phyloP scores from a whole-genome alignment of 495 filamentous ascomycete species.

The Lasiosphaeria miniovina region DNA sequence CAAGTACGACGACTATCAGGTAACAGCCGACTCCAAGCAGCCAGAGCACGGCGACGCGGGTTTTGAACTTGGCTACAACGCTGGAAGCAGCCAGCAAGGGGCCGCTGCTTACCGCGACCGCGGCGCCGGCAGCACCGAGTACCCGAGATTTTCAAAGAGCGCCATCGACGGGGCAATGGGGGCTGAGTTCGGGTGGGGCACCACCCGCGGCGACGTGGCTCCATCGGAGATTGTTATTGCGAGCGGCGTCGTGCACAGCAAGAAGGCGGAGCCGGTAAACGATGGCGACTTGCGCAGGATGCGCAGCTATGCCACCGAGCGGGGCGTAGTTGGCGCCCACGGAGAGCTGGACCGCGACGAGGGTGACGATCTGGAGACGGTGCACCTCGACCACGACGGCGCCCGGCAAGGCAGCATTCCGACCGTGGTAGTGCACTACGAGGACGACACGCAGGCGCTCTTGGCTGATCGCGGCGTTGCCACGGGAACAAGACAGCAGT shows the following conservation, averaged over 20 bases:
- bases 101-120: not conserved
- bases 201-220: not conserved
- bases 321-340: slow-evolving; percentile 15
- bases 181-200: slow-evolving; percentile 40
- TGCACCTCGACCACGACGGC: not conserved
- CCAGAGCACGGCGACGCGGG: slow-evolving; percentile 12
- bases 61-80: slow-evolving; percentile 23
- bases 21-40: slow-evolving; percentile 33
- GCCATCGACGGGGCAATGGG: slow-evolving; percentile 36
- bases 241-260: slow-evolving; percentile 24
- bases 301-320: slow-evolving; percentile 26
- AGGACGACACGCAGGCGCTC: slow-evolving; percentile 20
- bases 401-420: slow-evolving; percentile 13
- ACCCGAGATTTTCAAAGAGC: slow-evolving; percentile 20
- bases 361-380: slow-evolving; percentile 12
- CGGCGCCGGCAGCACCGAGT: slow-evolving; percentile 2
- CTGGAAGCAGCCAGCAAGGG: slow-evolving; percentile 15
- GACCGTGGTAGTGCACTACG: slow-evolving; percentile 16
- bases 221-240: slow-evolving; percentile 13
- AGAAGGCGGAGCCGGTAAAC: slow-evolving; percentile 8
- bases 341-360: slow-evolving; percentile 12
- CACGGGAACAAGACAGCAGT: too few species aligned
- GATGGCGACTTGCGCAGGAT: slow-evolving; percentile 8
- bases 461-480: slow-evolving; percentile 4
- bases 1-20: slow-evolving; percentile 43